Evolutionary conservation across 768 basidiomycete genomes (phyloP), one percentile per base, ranked within the genome.

Genomic region (Roridomyces roridus): DNA sequence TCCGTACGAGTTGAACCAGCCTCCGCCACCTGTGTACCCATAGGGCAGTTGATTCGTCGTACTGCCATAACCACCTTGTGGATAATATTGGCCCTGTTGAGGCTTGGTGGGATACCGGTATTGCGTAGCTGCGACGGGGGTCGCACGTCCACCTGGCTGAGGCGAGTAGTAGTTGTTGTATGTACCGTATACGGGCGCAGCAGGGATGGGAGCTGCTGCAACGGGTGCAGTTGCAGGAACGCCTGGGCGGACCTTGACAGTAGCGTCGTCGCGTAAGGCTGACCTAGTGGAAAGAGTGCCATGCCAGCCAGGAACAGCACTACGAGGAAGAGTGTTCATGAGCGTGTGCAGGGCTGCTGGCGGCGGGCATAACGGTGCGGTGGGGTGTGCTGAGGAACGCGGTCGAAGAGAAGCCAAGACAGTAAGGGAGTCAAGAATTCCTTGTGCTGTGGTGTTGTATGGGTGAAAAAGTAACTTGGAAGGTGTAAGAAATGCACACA

Each of bases 231-330:
- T 70, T 35, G 69, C 61, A 6, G 75, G 67, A 15, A 75, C 67
- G 4, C 79, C 74, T 2, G 82, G 57, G 9, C 70, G 70, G 57
- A 91, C 80, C 71, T 85, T 87, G 41, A 92, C 73, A 2, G 91
- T 94, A 4, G 83, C 80, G 66, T 93, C 86, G 68, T 92, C 91
- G 17, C 86, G 84, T 15, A 92, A 80, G 6, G 91, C 88, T 0
- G 81, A 43, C 79, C 74, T 12, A 83, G 65, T 11, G 31, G 87
- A 84, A 4, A 93, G 79, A 3, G 86, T 92, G 31, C 91, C 91
- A 62, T 85, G 76, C 91, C 91, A 94, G 20, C 90, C 88, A 53
- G 76, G 74, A 3, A 83, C 76, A 15, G 87, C 79, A 9, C 79
- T 77, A 23, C 82, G 67, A 2, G 87, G 88, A 3, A 94, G 75